phyloP scores from a whole-genome alignment of 768 basidiomycete species.

The Tricholoma matsutake region DNA sequence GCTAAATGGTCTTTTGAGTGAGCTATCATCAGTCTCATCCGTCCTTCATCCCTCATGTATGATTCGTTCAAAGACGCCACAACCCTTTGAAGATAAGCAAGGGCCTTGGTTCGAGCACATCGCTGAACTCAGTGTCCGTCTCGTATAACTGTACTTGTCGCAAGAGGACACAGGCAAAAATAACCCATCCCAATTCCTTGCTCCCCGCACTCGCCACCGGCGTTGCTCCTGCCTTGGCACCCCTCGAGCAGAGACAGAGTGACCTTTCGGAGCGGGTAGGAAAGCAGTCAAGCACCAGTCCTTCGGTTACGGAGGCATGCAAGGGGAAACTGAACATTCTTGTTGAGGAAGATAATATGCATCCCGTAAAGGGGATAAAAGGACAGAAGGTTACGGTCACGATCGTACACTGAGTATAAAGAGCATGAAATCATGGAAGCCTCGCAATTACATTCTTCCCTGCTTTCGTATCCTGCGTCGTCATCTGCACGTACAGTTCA shows the following conservation, averaged over 20 bases:
- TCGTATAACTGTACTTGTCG: not conserved
- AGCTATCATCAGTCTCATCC: not conserved
- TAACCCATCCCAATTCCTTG: not conserved
- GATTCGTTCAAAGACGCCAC: not conserved
- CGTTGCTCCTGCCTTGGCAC: not conserved
- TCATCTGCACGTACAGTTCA: not conserved
- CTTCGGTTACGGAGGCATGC: not conserved
- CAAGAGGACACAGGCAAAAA: not conserved
- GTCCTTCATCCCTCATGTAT: not conserved
- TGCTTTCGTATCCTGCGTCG: not conserved
- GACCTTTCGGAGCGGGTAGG: not conserved
- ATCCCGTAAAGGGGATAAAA: not conserved
- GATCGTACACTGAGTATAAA: not conserved
- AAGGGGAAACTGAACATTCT: not conserved
- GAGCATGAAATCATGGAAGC: not conserved
- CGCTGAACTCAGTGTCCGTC: not conserved
- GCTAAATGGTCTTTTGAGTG: slow-evolving; percentile 9
- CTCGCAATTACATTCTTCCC: not conserved
- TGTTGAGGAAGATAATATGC: slow-evolving; percentile 1
- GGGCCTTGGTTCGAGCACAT: not conserved
- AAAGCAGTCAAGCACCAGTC: not conserved
- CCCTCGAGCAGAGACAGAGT: not conserved
- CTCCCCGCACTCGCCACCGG: not conserved
- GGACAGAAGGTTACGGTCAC: not conserved
- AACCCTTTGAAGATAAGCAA: not conserved